Evolutionary conservation across 148 eudicot genomes (phyloP), one percentile per base, ranked within the genome.

Genomic region (Fagopyrum homotropicum): DNA sequence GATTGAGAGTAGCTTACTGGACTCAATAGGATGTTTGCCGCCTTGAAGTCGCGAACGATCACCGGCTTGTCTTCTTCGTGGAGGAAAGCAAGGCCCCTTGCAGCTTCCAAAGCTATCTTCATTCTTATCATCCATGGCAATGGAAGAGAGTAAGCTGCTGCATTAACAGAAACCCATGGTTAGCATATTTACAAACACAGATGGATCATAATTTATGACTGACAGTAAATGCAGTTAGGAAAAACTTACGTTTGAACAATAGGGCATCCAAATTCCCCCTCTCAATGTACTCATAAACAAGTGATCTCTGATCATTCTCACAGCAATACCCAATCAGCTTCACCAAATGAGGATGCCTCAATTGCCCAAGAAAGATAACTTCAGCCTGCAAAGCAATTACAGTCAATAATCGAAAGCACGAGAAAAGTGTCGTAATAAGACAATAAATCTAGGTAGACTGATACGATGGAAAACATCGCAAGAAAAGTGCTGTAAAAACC

Each of bases 261-360:
- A 84, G 97, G 79, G 82, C 82, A 75, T 88, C 97, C 49, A 93
- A 81, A 48, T 85, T 91, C 48, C 97, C 98, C 43, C 91, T 81
- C 15, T 86, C 75, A 90, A 93, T 86, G 79, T 91, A 93, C 35
- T 91, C 94, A 74, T 93, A 93, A 43, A 93, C 88, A 54, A 93
- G 89, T 77, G 89, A 89, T 83, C 98, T 84, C 29, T 93, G 89
- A 73, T 91, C 89, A 51, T 91, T 90, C 77, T 93, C 92, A 72
- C 90, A 93, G 40, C 97, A 91, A 77, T 91, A 93, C 1, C 98
- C 98, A 26, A 89, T 87, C 82, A 93, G 71, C 78, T 91, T 91
- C 82, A 93, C 97, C 74, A 93, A 85, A 86, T 89, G 74, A 17
- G 92, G 97, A 59, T 93, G 97, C 82, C 88, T 89, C 84, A 91